Evolutionary conservation across 352 stramenopile species (phyloP), one percentile per base, ranked within the genome.

Genomic region (Phytophthora foliorum): DNA sequence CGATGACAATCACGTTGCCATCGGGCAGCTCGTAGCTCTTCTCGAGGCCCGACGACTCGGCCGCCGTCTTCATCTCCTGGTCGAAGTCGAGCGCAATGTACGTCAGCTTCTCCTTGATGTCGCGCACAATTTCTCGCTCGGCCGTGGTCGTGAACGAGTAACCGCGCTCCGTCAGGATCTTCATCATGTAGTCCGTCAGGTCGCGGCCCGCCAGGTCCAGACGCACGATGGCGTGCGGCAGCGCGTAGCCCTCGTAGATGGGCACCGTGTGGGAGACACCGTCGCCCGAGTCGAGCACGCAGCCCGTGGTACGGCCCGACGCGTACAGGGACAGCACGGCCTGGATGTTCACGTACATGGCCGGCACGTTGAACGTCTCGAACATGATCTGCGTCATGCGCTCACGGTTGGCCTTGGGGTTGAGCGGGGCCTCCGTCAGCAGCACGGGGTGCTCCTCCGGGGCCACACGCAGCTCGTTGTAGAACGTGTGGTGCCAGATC

Each of bases 401-500:
- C 56, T 98, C 91, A 22, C 96, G 86, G 78, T 98, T 98, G 29
- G 82, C 84, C 67, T 94, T 93, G 6, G 94, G 93, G 81, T 99
- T 99, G 1, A 99, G 75, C 0, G 97, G 97, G 14, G 97, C 87
- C 82, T 98, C 95, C 11, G 93, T 98, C 8, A 98, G 74, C 51
- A 98, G 80, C 55, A 99, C 97, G 3, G 97, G 97, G 78, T 99
- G 97, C 72, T 98, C 97, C 77, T 99, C 98, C 4, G 97, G 97
- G 17, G 91, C 93, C 8, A 98, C 94, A 64, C 93, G 89, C 44
- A 98, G 81, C 77, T 98, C 94, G 81, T 99, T 99, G 93, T 99
- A 99, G 86, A 99, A 99, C 59, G 97, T 99, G 89, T 99, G 97
- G 81, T 99, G 88, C 98, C 98, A 99, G 69, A 99, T 99, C 90